These are phyloP conservation scores for Fraxinus latifolia DNA, from an alignment of 305 asterid species.

Conservation along the genomic window DNA sequence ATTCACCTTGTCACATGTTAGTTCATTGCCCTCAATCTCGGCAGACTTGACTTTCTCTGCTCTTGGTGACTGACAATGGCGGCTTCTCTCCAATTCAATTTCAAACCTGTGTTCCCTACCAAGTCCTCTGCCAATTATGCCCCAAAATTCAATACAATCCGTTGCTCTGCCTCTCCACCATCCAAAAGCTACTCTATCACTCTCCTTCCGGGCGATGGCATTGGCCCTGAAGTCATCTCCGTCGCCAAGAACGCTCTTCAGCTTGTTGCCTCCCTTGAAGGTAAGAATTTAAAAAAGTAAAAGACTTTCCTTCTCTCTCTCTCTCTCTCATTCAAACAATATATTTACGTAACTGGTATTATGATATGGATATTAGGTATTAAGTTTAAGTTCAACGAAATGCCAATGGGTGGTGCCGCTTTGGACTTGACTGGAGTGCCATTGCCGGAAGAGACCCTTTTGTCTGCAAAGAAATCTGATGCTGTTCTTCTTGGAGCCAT, in stretches of 20 bases:
- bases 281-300: conserved; percentile 24
- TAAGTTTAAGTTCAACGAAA: conserved; percentile 73
- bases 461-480: conserved; percentile 69
- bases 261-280: conserved; percentile 65
- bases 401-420: conserved; percentile 96
- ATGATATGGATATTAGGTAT: conserved; percentile 41
- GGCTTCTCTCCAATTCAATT: conserved; percentile 43
- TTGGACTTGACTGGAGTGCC: conserved; percentile 88
- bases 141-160: conserved; percentile 38
- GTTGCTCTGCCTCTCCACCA: conserved; percentile 57
- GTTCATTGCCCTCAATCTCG: not conserved
- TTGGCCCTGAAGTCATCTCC: conserved; percentile 90
- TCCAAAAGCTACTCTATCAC: conserved; percentile 60
- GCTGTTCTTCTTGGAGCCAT: conserved; percentile 97
- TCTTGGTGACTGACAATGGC: conserved; percentile 35
- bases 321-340: not conserved
- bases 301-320: not conserved
- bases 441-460: conserved; percentile 86
- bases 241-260: conserved; percentile 69
- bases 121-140: conserved; percentile 29
- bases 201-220: conserved; percentile 97
- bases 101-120: conserved; percentile 30
- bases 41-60: not conserved
- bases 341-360: not conserved
- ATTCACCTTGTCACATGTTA: not conserved